Evolutionary conservation across 495 filamentous ascomycete species (phyloP), one percentile per base, ranked within the genome.

Genomic region (Apodospora peruviana): DNA sequence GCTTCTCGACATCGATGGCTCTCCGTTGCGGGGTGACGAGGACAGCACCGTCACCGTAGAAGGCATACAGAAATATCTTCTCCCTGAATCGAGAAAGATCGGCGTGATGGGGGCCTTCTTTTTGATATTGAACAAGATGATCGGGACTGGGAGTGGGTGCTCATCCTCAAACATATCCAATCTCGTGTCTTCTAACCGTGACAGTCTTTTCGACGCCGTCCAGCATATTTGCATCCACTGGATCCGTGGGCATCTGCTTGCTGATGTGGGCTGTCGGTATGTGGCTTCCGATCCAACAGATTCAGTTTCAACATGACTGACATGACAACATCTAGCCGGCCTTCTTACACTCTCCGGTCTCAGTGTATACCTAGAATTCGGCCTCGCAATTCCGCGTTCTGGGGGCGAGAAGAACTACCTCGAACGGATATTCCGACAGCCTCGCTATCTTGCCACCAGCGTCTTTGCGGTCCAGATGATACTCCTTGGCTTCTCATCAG

Each of bases 381-480:
- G 80, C 27, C 75, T 75, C 22, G 76, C 73, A 5, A 77, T 76
- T 38, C 75, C 75, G 3, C 52, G 65, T 9, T 73, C 66, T 18
- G 74, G 75, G 21, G 76, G 76, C 17, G 75, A 79, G 45, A 77
- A 77, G 53, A 71, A 82, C 57, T 85, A 85, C 58, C 77, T 85
- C 29, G 81, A 87, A 59, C 75, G 74, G 29, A 75, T 84, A 35
- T 83, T 74, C 62, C 71, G 69, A 21, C 77, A 74, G 37, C 82
- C 83, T 8, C 70, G 65, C 27, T 83, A 81, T 67, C 69, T 86
- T 1, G 77, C 77, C 11, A 83, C 79, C 0, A 76, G 71, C 50
- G 75, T 84, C 59, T 81, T 79, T 50, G 75, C 77, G 16, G 65
- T 75, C 1, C 80, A 82, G 51, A 76, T 80, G 43, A 70, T 83